Base-by-base conservation (phyloP, 768 basidiomycete species). In the Trametes cubensis region DNA sequence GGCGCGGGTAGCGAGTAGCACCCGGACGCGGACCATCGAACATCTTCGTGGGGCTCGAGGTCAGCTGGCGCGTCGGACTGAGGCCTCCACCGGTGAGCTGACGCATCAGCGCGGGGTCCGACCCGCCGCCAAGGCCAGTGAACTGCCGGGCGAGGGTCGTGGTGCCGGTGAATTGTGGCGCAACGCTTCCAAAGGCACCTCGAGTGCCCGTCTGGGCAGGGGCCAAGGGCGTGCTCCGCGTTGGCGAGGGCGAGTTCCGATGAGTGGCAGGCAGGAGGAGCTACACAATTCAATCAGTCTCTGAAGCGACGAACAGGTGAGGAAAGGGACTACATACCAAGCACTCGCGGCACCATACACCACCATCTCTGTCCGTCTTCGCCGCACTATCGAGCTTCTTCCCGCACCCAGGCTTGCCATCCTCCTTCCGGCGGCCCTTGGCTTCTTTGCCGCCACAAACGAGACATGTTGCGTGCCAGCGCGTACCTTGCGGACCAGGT, bases 261-360 rank as follows among this genome's bases (percentile, higher is more conserved):
- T 79, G 70, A 41, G 78, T 76, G 20, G 66, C 52, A 28, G 84
- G 84, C 49, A 89, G 78, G 17, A 89, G 74, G 26, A 89, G 76
- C 88, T 90, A 55, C 48, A 18, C 30, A 18, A n/a, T 50, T 53
- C 45, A 38, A 66, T 58, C 56, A 67, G 56, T 15, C 28, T 1
- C 18, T 49, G 14, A 18, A 25, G 45, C 18, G 4, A 21, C 20
- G 63, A 58, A 39, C 28, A 21, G 1, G 25, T n/a, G 17, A 11
- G 30, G 38, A 34, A 8, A 53, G 25, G 1, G 42, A 56, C 57
- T 38, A 76, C 85, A 76, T 66, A 93, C 92, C 69, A 86, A 77
- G 72, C 92, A 94, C 74, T 92, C 91, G 67, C 90, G 81, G 73
- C 92, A 94, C 89, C 90, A 94, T 28, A 92, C 83, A 14, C 83